phyloP scores from a whole-genome alignment of 1,284 basidiomycete genomes.

The Malassezia sp. region DNA sequence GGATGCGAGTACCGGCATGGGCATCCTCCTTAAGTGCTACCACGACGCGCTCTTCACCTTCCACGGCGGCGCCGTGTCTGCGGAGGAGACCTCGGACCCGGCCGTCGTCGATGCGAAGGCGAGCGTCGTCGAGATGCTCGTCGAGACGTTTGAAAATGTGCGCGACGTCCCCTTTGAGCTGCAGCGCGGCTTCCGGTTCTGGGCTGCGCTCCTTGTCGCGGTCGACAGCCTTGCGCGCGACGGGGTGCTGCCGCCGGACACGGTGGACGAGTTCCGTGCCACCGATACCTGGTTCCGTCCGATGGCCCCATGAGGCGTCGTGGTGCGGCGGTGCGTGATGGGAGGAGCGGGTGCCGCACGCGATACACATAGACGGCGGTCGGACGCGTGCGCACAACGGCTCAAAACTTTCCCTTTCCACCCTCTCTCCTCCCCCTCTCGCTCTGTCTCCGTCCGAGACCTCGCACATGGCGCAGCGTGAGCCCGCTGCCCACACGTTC shows the following conservation, averaged over 20 bases:
- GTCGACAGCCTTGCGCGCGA: constrained; percentile 66
- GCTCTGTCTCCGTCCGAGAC: too few relatives aligned
- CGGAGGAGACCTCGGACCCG: constrained; percentile 55
- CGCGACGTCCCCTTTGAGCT: constrained; percentile 76
- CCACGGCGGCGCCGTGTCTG: constrained; percentile 54
- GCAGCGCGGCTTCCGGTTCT: constrained; percentile 91
- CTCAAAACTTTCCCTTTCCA: too few relatives aligned
- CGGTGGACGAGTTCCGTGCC: constrained; percentile 85
- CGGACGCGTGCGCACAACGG: too few relatives aligned
- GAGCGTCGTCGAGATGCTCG: constrained; percentile 77
- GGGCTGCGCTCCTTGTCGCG: constrained; percentile 80
- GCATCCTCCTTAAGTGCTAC: constrained; percentile 77
- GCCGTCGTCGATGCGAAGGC: constrained; percentile 72
- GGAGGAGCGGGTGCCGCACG: too few relatives aligned
- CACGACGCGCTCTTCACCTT: constrained; percentile 74
- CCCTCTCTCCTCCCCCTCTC: too few relatives aligned
- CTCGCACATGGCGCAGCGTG: too few relatives aligned
- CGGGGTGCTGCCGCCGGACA: constrained; percentile 59
- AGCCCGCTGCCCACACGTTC: too few relatives aligned
- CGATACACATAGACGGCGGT: too few relatives aligned
- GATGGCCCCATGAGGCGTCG: constrained; percentile 20
- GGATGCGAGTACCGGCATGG: constrained; percentile 95
- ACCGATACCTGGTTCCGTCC: constrained; percentile 82
- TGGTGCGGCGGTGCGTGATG: too few relatives aligned
- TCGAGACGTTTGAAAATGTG: constrained; percentile 81